Conservation (phyloP, 2,329 filamentous ascomycete species). For the Diaporthe citrichinensis region DNA sequence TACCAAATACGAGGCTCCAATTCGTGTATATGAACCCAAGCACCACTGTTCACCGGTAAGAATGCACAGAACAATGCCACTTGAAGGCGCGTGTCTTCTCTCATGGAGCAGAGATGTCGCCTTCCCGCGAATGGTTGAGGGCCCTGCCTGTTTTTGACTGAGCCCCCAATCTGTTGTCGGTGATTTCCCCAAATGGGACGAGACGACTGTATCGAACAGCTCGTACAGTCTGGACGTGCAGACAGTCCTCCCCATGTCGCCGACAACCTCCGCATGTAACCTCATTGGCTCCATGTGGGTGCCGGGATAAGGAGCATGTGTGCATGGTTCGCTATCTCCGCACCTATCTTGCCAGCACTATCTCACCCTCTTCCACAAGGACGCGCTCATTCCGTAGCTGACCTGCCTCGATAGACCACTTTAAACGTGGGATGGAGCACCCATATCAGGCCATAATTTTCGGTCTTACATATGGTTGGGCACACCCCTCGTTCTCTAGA, state of each 20-base stretch:
- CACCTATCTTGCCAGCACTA: neutral
- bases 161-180: neutral
- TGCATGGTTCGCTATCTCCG: slow-evolving; percentile 16
- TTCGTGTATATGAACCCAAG: neutral
- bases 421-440: neutral
- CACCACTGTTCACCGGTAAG: too few species aligned
- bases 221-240: neutral
- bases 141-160: neutral
- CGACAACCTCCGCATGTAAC: neutral
- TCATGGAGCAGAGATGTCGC: neutral
- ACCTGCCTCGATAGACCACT: slow-evolving; percentile 8
- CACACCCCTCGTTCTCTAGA: neutral
- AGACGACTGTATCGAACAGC: neutral
- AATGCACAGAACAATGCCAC: neutral
- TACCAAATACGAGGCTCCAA: neutral
- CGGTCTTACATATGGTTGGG: slow-evolving; percentile 2
- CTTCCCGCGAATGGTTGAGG: neutral
- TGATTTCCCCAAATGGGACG: neutral
- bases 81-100: neutral
- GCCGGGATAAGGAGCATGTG: neutral
- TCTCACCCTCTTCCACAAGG: neutral
- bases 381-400: slow-evolving; percentile 4
- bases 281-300: slow-evolving; percentile 10
- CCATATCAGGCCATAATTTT: slow-evolving; percentile 12
- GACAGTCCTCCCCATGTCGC: slow-evolving; percentile 7